Conservation (phyloP, 768 basidiomycete species). For the Kwoniella sp. region DNA sequence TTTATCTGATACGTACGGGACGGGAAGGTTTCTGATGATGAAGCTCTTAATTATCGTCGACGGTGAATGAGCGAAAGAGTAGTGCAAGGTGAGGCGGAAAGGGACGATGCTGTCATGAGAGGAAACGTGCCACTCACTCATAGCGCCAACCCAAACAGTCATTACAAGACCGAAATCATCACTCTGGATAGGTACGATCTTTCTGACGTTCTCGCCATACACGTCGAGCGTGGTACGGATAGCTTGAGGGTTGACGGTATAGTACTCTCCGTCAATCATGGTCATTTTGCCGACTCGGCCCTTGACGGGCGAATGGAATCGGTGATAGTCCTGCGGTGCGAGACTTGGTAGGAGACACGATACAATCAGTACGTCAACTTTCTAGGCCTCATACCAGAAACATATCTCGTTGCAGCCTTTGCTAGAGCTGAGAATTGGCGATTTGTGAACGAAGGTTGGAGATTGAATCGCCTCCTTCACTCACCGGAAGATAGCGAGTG, state of each 20-base stretch:
- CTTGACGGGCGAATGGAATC: conserved; percentile 63
- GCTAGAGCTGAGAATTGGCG: no score
- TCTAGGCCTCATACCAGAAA: no score
- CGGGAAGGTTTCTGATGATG: no score
- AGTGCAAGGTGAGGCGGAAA: not conserved
- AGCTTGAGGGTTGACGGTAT: conserved; percentile 97
- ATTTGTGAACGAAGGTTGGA: not conserved
- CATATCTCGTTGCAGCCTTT: no score
- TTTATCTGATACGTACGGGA: no score
- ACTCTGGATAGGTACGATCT: conserved; percentile 88
- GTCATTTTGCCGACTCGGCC: conserved; percentile 74
- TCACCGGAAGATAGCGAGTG: conserved; percentile 78
- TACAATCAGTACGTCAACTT: no score
- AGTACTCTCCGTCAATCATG: conserved; percentile 86
- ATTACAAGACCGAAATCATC: conserved; percentile 88
- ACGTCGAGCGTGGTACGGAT: conserved; percentile 87
- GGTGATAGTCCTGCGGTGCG: conserved; percentile 79
- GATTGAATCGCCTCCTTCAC: conserved; percentile 2
- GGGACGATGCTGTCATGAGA: conserved; percentile 5
- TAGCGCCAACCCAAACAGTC: conserved; percentile 64
- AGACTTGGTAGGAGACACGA: conserved; percentile 28
- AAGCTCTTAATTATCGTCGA: no score
- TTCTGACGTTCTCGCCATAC: conserved; percentile 90
- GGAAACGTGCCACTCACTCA: conserved; percentile 48
- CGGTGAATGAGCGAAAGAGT: no score